Conservation (phyloP, 345 rosid species). For the Carallia brachiata region DNA sequence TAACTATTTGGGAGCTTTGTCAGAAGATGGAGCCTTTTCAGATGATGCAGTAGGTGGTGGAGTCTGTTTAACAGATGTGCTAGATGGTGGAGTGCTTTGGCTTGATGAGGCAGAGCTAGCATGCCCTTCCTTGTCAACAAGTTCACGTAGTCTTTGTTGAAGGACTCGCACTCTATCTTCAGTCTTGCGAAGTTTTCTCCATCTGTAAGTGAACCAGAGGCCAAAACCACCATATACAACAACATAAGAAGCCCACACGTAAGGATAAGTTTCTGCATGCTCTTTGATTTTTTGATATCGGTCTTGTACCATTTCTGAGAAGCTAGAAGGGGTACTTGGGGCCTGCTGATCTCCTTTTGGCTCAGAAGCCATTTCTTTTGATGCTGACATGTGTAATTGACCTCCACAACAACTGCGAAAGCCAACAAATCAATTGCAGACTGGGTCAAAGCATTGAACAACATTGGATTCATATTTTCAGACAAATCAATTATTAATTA, state of each 20-base stretch:
- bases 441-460: too few relatives aligned
- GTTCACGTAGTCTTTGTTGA: constrained; percentile 59
- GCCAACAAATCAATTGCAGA: background rate
- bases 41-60: background rate
- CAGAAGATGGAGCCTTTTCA: constrained; percentile 13
- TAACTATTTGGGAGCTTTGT: constrained; percentile 9
- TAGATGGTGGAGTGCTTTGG: constrained; percentile 5
- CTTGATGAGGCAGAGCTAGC: constrained; percentile 3
- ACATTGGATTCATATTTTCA: too few relatives aligned
- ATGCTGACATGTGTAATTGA: background rate
- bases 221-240: constrained; percentile 80
- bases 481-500: too few relatives aligned
- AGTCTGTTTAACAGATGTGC: background rate
- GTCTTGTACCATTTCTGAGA: constrained; percentile 41
- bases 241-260: constrained; percentile 86
- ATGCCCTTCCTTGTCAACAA: constrained; percentile 53
- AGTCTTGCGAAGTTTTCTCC: constrained; percentile 81
- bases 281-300: constrained; percentile 62
- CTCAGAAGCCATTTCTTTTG: constrained; percentile 35
- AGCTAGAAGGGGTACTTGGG: constrained; percentile 31
- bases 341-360: constrained; percentile 35
- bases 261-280: constrained; percentile 79
- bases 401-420: background rate
- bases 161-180: constrained; percentile 86
- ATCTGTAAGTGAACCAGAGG: constrained; percentile 70